phyloP scores from a whole-genome alignment of 306 rosid genomes.

The Casuarina cunninghamiana region DNA sequence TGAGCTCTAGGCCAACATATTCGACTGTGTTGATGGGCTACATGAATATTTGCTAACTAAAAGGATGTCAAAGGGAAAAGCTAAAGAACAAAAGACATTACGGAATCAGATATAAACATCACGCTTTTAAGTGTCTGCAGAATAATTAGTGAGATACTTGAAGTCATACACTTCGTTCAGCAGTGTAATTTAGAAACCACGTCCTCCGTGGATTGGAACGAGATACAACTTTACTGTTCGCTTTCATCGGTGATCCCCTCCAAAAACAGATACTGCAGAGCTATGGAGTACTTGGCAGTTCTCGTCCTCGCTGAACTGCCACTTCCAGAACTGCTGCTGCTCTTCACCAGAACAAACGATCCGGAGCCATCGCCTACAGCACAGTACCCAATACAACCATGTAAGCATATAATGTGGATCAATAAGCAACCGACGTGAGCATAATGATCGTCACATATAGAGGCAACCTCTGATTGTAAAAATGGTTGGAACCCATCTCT shows the following conservation, averaged over 20 bases:
- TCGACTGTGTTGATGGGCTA: no score
- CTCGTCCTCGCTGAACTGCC: constrained; percentile 25
- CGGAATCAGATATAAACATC: not conserved
- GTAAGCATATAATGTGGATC: not conserved
- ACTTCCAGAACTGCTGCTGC: constrained; percentile 34
- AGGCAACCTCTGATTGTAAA: constrained; percentile 70
- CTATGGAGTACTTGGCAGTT: constrained; percentile 73
- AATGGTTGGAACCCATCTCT: constrained; percentile 79
- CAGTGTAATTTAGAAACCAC: not conserved
- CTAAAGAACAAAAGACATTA: no score
- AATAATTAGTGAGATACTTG: not conserved
- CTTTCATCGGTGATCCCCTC: constrained; percentile 48
- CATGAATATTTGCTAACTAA: no score
- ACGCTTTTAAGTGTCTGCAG: not conserved
- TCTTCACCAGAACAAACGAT: constrained; percentile 57
- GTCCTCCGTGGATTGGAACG: not conserved
- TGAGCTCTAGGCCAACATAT: no score
- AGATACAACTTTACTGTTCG: constrained; percentile 2
- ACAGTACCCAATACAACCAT: constrained; percentile 17
- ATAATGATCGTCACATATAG: not conserved
- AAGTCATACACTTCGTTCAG: not conserved
- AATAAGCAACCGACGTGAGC: constrained; percentile 5
- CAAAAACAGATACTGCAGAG: constrained; percentile 71
- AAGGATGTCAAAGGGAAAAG: no score
- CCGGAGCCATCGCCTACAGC: constrained; percentile 64